Evolutionary conservation across 75 land plant species (phyloP).

Genomic region (Larix kaempferi): DNA sequence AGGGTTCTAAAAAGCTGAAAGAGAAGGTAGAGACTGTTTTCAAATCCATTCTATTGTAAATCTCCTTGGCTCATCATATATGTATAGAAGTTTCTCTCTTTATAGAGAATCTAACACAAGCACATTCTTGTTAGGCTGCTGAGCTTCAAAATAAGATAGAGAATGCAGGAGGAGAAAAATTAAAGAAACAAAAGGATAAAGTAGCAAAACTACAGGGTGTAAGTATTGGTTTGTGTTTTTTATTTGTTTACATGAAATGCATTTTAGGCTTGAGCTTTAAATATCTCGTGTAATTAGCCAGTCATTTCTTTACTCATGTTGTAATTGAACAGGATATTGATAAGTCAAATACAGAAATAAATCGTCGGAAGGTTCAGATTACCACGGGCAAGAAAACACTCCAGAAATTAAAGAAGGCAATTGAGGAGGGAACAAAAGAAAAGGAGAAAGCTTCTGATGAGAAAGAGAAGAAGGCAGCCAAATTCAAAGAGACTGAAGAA

Average conservation of each 20-base stretch:
- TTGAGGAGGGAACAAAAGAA: slow-evolving; percentile 75
- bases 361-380: slow-evolving; percentile 80
- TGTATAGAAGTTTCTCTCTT: not conserved
- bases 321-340: slow-evolving; percentile 66
- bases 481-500: slow-evolving; percentile 71
- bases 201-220: slow-evolving; percentile 81
- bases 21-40: slow-evolving; percentile 44
- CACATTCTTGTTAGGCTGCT: slow-evolving; percentile 44
- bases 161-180: slow-evolving; percentile 88
- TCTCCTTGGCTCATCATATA: not conserved
- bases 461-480: slow-evolving; percentile 42
- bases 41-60: not conserved
- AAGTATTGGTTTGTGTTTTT: slow-evolving; percentile 17
- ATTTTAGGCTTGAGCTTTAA: not conserved
- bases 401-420: slow-evolving; percentile 63
- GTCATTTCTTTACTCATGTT: not conserved
- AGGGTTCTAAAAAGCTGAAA: slow-evolving; percentile 68
- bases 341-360: slow-evolving; percentile 73
- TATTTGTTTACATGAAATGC: not conserved
- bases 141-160: slow-evolving; percentile 86
- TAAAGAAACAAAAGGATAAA: slow-evolving; percentile 64
- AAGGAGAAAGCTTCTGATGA: slow-evolving; percentile 47
- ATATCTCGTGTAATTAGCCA: not conserved
- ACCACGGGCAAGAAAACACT: slow-evolving; percentile 67
- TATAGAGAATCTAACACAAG: not conserved